Percentiles rank a stretch among this genome's conserved stretches.
Evolutionary conservation across 2,329 filamentous ascomycete species (phyloP).

Genomic region (Hymenoscyphus albidus): DNA sequence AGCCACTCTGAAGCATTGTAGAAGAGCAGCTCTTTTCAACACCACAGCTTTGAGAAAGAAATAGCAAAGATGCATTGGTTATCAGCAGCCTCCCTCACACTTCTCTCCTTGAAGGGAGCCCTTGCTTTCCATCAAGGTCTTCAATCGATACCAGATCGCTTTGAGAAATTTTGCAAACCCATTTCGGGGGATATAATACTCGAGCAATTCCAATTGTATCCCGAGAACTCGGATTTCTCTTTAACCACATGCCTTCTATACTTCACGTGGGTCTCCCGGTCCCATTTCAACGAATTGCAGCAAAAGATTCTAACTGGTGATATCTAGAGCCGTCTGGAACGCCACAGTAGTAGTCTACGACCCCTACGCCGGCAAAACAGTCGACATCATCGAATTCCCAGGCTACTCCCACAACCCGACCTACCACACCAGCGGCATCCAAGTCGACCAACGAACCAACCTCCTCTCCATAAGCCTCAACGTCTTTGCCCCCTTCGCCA

Average conservation of each 20-base stretch:
- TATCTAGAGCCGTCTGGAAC: not conserved
- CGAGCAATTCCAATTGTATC: not conserved
- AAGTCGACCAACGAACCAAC: not conserved
- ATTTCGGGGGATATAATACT: slow-evolving; percentile 1
- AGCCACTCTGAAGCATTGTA: not conserved
- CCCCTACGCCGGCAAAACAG: not conserved
- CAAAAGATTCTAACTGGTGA: not conserved
- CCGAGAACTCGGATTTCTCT: slow-evolving; percentile 1
- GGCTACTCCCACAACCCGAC: not conserved
- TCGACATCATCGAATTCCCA: not conserved
- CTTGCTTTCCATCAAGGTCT: not conserved
- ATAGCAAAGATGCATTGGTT: not conserved
- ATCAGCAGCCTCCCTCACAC: not conserved
- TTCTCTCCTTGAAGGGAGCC: not conserved
- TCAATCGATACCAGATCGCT: not conserved
- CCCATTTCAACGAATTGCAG: not conserved
- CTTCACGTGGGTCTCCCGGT: not conserved
- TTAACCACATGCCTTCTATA: not conserved
- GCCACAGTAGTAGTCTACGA: slow-evolving; percentile 2
- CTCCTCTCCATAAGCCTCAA: not conserved
- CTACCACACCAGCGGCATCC: not conserved
- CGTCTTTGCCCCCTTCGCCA: not conserved
- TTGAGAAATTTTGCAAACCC: not conserved
- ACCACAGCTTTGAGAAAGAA: not conserved
- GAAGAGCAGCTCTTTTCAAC: not conserved